Conservation (phyloP, 2,329 filamentous ascomycete genomes). For the Fonsecaea pugnacius region DNA sequence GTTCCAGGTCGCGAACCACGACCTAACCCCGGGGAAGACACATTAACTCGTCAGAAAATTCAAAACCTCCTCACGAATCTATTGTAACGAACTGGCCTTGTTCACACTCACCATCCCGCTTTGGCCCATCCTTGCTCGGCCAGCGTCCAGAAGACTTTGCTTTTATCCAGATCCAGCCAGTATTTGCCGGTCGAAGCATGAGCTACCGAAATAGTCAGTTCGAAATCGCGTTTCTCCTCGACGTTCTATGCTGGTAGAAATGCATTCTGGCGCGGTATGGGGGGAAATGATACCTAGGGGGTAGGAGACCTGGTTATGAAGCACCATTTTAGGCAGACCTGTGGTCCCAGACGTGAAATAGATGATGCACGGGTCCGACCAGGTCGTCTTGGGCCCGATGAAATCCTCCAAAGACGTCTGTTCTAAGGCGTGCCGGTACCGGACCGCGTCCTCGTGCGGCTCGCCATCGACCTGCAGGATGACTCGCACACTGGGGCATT, state of each 20-base stretch:
- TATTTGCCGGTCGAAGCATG: constrained; percentile 45
- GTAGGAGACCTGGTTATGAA: constrained; percentile 48
- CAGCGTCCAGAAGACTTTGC: constrained; percentile 46
- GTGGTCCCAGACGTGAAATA: constrained; percentile 49
- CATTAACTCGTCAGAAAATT: too few species aligned
- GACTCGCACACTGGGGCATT: too few species aligned
- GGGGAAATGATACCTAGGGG: constrained; percentile 36
- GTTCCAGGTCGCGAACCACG: constrained; percentile 47
- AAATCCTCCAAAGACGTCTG: too few species aligned
- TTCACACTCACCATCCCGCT: constrained; percentile 29
- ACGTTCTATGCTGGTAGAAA: too few species aligned
- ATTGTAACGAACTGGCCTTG: too few species aligned
- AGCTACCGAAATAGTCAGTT: constrained; percentile 20
- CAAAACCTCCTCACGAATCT: too few species aligned
- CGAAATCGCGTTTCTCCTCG: too few species aligned
- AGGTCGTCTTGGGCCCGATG: too few species aligned
- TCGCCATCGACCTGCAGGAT: too few species aligned
- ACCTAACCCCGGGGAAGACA: constrained; percentile 10
- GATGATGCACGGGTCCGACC: constrained; percentile 35
- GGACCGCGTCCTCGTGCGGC: too few species aligned
- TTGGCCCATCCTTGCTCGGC: constrained; percentile 50
- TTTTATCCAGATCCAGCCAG: constrained; percentile 43
- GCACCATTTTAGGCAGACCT: constrained; percentile 47
- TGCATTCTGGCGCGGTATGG: too few species aligned
- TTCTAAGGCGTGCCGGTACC: too few species aligned